phyloP scores from a whole-genome alignment of 2,329 filamentous ascomycete species.

The Passalora sequoiae region DNA sequence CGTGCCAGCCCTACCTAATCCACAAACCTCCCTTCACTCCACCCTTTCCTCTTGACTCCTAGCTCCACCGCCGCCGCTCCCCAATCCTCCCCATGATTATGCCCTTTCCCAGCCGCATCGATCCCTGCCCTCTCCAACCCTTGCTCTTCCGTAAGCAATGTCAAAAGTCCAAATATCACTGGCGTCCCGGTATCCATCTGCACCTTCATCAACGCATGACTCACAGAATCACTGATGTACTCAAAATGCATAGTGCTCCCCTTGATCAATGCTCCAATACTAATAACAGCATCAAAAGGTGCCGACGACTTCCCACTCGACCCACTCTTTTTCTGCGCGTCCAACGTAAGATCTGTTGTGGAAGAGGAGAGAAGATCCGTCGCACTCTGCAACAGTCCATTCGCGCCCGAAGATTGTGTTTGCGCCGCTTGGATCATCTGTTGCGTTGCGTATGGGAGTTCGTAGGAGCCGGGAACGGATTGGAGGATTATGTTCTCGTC shows the following conservation, averaged over 20 bases:
- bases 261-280: conserved; percentile 95
- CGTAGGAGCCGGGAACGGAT: conserved; percentile 89
- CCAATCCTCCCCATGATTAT: conserved; percentile 98
- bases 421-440: conserved; percentile 52
- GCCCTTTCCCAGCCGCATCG: conserved; percentile 45
- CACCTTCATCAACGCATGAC: conserved; percentile 88
- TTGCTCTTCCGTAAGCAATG: conserved; percentile 82
- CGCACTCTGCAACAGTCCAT: conserved; percentile 59
- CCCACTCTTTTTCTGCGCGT: conserved; percentile 20
- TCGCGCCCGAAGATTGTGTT: conserved; percentile 60
- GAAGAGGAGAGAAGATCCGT: conserved; percentile 69
- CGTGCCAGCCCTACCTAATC: no score
- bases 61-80: conserved; percentile 90
- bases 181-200: conserved; percentile 85
- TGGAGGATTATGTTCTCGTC: conserved; percentile 84
- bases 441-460: conserved; percentile 86
- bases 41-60: conserved; percentile 78
- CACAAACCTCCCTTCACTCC: conserved; percentile 64
- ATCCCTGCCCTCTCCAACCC: conserved; percentile 79
- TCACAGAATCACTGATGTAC: conserved; percentile 90
- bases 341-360: conserved; percentile 62
- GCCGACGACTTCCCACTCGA: conserved; percentile 37
- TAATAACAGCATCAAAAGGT: conserved; percentile 92
- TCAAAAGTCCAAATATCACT: conserved; percentile 87
- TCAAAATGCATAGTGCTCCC: conserved; percentile 99